These are phyloP conservation scores for Peronospora destructor DNA, from an alignment of 352 stramenopile species.

Conservation along the genomic window DNA sequence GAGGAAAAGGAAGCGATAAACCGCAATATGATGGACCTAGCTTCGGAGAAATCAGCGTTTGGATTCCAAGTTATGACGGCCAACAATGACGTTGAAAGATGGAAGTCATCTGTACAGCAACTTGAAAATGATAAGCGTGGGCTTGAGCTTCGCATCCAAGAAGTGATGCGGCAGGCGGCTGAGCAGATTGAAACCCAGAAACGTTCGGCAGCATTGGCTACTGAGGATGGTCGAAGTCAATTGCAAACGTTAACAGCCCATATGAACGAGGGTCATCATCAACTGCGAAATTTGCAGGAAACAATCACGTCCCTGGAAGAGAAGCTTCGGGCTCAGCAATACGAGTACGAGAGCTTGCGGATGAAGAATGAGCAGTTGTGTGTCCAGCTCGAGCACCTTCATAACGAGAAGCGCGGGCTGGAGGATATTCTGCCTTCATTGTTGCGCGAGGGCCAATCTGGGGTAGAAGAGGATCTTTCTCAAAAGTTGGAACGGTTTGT, in stretches of 20 bases:
- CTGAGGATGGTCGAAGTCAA: constrained; percentile 38
- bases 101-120: constrained; percentile 28
- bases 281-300: constrained; percentile 31
- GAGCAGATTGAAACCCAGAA: constrained; percentile 45
- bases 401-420: constrained; percentile 35
- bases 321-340: constrained; percentile 30
- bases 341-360: constrained; percentile 28
- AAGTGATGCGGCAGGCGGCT: constrained; percentile 43
- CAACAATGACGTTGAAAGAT: constrained; percentile 33
- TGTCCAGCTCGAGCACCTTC: constrained; percentile 28
- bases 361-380: constrained; percentile 30
- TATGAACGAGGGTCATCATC: constrained; percentile 37
- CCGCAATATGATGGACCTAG: constrained; percentile 35
- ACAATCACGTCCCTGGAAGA: constrained; percentile 28
- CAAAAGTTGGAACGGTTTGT: constrained; percentile 40
- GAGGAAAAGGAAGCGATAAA: constrained; percentile 62
- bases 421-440: constrained; percentile 22
- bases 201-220: constrained; percentile 34
- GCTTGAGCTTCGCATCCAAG: constrained; percentile 42
- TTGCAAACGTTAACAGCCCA: constrained; percentile 35
- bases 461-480: constrained; percentile 26
- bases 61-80: constrained; percentile 44
- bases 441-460: constrained; percentile 19
- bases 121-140: constrained; percentile 49
- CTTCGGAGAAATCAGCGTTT: constrained; percentile 44